Evolutionary conservation across 768 basidiomycete species (phyloP).

Genomic region (Podaxis mareebaensis): DNA sequence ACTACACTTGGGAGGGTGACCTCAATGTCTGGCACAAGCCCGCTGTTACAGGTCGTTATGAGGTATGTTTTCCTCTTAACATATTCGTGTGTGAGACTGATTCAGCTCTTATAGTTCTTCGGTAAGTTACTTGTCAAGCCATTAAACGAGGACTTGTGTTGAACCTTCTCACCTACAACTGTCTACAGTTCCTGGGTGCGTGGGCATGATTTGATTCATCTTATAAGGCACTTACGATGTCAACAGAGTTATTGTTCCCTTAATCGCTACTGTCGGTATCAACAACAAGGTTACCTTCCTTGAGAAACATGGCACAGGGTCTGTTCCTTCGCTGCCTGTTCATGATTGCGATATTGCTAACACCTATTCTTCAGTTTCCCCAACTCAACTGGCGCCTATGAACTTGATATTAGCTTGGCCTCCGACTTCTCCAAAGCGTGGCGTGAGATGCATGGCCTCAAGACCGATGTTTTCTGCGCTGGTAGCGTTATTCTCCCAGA

Average conservation of each 20-base stretch:
- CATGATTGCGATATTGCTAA: not conserved
- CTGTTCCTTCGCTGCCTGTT: slow-evolving; percentile 15
- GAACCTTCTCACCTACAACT: not conserved
- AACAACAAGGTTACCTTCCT: slow-evolving; percentile 83
- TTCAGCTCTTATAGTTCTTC: slow-evolving; percentile 38
- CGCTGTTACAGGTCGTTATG: slow-evolving; percentile 63
- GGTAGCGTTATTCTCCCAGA: slow-evolving; percentile 75
- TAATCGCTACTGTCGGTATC: slow-evolving; percentile 74
- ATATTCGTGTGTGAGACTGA: not conserved
- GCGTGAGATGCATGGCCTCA: slow-evolving; percentile 70
- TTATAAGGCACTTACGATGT: slow-evolving; percentile 7
- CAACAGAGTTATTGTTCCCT: slow-evolving; percentile 64
- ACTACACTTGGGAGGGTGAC: slow-evolving; percentile 54
- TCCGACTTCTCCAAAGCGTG: slow-evolving; percentile 55
- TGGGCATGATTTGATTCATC: slow-evolving; percentile 16
- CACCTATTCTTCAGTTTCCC: slow-evolving; percentile 33
- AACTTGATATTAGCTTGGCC: slow-evolving; percentile 65
- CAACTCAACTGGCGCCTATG: slow-evolving; percentile 79
- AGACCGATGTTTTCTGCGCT: slow-evolving; percentile 81
- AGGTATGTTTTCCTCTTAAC: slow-evolving; percentile 42
- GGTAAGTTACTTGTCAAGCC: slow-evolving; percentile 31
- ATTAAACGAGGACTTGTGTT: not conserved
- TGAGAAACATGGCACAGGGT: slow-evolving; percentile 72
- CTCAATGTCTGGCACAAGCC: slow-evolving; percentile 69
- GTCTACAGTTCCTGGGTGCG: slow-evolving; percentile 49